Base-by-base conservation (phyloP, 305 asterid genomes). In the Fraxinus velutina region DNA sequence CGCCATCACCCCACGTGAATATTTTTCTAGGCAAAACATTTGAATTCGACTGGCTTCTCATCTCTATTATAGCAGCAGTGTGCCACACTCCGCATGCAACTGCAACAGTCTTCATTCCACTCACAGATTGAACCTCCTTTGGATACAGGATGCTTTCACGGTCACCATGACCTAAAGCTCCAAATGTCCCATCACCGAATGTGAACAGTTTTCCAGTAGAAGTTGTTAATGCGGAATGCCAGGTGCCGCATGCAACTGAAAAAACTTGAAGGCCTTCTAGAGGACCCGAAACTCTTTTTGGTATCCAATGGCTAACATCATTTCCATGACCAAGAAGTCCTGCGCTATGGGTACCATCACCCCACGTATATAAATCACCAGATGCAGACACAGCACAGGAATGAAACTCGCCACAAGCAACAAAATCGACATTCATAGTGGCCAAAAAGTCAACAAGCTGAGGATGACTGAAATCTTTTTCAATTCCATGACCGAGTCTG, bases 1-100 rank as follows among this genome's bases (percentile, higher is more conserved):
- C 98, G 0, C 99, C 99, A 72, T 94, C 97, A 0, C 99, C 99
- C 99, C 99, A 95, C 0, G 97, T 93, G 88, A 92, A 95, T 21
- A 95, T 47, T 90, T 95, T 95, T 85, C 93, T 87, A 4, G 97
- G 89, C 37, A 90, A 62, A 74, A 82, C 82, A 78, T 57, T 85
- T 27, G 91, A 68, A 36, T 88, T 88, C 0, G 86, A 34, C 77
- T 88, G 97, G 80, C 85, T 92, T 3, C 90, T 79, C 72, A 91
- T 90, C 83, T 92, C 99, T 73, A 94, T 87, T 71, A 95, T 92
- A 24, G 99, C 98, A 50, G 97, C 98, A 10, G 99, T 94, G 80
- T 95, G 98, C 97, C 97, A 95, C 34, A 91, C 84, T 17, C 98
- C 97, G 37, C 99, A 94, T 0, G 95, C 88, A 77, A 94, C 90